Conservation (phyloP, 2,329 filamentous ascomycete genomes). For the Magnaporthiopsis rhizophila region DNA sequence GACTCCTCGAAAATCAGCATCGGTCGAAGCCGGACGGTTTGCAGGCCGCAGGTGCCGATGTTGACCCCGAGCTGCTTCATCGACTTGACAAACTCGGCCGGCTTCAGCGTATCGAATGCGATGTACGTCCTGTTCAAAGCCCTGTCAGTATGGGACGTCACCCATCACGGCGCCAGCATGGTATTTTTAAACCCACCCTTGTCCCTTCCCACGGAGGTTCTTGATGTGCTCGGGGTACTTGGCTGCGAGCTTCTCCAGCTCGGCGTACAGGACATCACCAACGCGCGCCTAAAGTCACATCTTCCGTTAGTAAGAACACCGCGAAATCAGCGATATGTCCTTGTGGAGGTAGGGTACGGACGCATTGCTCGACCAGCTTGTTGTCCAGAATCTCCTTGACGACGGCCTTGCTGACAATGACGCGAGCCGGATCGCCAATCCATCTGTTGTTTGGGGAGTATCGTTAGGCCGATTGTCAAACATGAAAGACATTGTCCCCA, state of each 20-base stretch:
- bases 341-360: slow-evolving; percentile 10
- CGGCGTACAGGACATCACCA: slow-evolving; percentile 60
- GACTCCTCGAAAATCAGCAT: slow-evolving; percentile 76
- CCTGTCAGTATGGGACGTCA: not conserved
- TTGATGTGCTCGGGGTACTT: slow-evolving; percentile 61
- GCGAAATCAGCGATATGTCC: no score
- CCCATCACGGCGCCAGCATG: not conserved
- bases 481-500: no score
- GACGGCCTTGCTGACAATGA: slow-evolving; percentile 70
- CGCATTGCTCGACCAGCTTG: slow-evolving; percentile 56
- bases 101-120: slow-evolving; percentile 65
- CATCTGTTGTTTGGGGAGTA: slow-evolving; percentile 30
- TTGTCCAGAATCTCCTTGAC: slow-evolving; percentile 65
- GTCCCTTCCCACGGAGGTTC: slow-evolving; percentile 69
- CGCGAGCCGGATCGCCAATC: slow-evolving; percentile 76
- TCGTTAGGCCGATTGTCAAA: no score
- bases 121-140: slow-evolving; percentile 53
- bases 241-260: slow-evolving; percentile 53
- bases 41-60: slow-evolving; percentile 65
- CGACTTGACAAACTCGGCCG: slow-evolving; percentile 61
- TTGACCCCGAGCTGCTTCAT: slow-evolving; percentile 69
- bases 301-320: slow-evolving; percentile 4
- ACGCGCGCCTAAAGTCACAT: slow-evolving; percentile 37
- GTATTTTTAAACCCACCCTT: slow-evolving; percentile 31
- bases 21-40: slow-evolving; percentile 63